Conservation (phyloP, 768 basidiomycete genomes). For the Hypholoma fasciculare region DNA sequence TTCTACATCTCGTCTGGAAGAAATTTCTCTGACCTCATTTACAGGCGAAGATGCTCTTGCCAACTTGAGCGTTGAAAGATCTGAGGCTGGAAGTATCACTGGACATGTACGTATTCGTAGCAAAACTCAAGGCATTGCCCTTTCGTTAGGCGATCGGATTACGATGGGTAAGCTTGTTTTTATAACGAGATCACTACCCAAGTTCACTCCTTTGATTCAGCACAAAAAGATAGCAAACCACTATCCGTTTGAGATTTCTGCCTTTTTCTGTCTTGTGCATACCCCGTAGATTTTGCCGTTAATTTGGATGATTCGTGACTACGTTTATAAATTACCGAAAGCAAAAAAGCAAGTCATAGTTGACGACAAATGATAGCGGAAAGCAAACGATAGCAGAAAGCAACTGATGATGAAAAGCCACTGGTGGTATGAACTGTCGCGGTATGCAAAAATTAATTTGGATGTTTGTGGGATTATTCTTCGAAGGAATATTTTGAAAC, state of each 20-base stretch:
- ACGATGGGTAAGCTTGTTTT: slow-evolving; percentile 48
- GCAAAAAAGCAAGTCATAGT: too few species aligned
- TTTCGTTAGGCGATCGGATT: slow-evolving; percentile 90
- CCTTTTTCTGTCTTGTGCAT: neutral
- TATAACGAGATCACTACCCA: too few species aligned
- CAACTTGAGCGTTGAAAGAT: slow-evolving; percentile 90
- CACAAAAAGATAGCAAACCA: slow-evolving; percentile 23
- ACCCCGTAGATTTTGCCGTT: slow-evolving; percentile 3
- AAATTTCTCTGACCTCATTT: neutral
- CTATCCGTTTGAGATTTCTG: slow-evolving; percentile 10
- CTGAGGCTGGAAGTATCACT: slow-evolving; percentile 76
- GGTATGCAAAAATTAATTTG: neutral
- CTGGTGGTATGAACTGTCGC: neutral
- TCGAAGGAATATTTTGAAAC: neutral
- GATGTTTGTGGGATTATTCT: neutral
- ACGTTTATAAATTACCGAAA: too few species aligned
- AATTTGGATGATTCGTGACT: neutral
- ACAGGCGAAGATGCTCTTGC: slow-evolving; percentile 94
- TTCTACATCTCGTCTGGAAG: neutral
- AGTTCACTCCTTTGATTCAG: neutral
- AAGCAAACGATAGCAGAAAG: too few species aligned
- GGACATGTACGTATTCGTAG: slow-evolving; percentile 96
- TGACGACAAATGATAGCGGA: too few species aligned
- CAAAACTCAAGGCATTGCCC: slow-evolving; percentile 96
- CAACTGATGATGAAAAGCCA: neutral